Evolutionary conservation across 345 rosid species (phyloP), one percentile per base, ranked within the genome.

Genomic region (Alliaria petiolata): DNA sequence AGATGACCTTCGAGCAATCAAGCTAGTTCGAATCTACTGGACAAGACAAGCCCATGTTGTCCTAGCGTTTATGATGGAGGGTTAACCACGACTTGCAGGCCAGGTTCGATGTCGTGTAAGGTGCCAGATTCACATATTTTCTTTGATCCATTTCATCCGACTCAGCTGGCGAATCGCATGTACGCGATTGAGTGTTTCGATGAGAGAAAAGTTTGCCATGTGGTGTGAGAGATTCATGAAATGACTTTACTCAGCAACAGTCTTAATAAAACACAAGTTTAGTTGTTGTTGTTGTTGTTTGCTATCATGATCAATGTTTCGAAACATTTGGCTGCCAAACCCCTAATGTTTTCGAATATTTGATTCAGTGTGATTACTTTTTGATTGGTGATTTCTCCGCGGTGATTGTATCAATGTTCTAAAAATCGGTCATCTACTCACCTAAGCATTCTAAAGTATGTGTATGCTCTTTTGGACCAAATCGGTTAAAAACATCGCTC

Each of bases 131-230:
- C 31, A 2, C 34, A 60, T 42, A 52, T 75, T 9, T 75, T 67
- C 69, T 67, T 67, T 13, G 67, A 75, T 33, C 78, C 78, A 6
- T 75, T 60, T 67, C 78, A 75, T 60, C 78, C 73, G 2, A 75
- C 78, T 51, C 69, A 75, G 35, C 0, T 59, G 36, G 73, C 78
- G 10, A 74, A 74, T 51, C 42, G 8, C 7, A 59, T 51, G 47
- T 74, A 74, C 6, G 51, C 78, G 9, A 25, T 42, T 33, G 31
- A 15, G 3, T 74, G 78, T 60, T 74, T 74, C 54, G 20, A 74
- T 0, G 68, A 60, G 55, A 59, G 55, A 51, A 67, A 13, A 4
- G 16, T 67, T 42, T 74, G 78, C 6, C 67, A 51, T 12, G 56
- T 50, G 16, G 49, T 71, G 62, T n/a, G n/a, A 14, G 40, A 39